phyloP scores from a whole-genome alignment of 768 basidiomycete genomes.

The Suillus subalutaceus region DNA sequence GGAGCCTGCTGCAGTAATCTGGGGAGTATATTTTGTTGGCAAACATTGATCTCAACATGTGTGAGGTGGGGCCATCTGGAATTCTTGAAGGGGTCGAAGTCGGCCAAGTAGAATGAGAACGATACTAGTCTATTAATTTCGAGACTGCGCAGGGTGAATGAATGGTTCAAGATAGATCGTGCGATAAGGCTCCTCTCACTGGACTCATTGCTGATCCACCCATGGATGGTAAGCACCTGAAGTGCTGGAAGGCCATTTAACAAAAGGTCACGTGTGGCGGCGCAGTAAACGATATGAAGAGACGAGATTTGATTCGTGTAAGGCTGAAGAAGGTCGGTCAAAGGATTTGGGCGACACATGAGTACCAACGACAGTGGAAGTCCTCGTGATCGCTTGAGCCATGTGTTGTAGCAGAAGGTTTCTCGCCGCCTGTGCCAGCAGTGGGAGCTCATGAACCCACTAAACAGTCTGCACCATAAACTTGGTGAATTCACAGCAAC shows the following conservation, averaged over 20 bases:
- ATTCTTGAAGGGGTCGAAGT: constrained; percentile 14
- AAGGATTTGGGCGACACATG: neutral
- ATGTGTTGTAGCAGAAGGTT: constrained; percentile 17
- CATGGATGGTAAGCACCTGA: constrained; percentile 22
- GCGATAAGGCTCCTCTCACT: neutral
- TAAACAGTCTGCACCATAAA: constrained; percentile 32
- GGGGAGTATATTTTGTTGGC: neutral
- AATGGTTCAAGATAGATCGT: constrained; percentile 11
- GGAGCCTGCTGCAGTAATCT: neutral
- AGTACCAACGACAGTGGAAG: constrained; percentile 25
- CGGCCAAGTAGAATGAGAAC: neutral
- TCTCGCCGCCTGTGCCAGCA: constrained; percentile 10
- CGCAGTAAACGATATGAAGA: constrained; percentile 6
- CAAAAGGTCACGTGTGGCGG: constrained; percentile 15
- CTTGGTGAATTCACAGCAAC: too few species aligned
- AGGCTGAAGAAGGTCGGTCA: constrained; percentile 16
- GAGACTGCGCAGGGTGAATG: constrained; percentile 19
- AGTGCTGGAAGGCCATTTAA: constrained; percentile 20
- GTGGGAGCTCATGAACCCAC: constrained; percentile 27
- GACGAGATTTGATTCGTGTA: constrained; percentile 18
- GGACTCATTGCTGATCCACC: neutral
- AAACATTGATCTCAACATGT: constrained; percentile 10
- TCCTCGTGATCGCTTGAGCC: constrained; percentile 16
- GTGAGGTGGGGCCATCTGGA: constrained; percentile 24
- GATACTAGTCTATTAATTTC: neutral